Evolutionary conservation across 257 asterid species (phyloP).

Genomic region (Ehretia macrophylla): DNA sequence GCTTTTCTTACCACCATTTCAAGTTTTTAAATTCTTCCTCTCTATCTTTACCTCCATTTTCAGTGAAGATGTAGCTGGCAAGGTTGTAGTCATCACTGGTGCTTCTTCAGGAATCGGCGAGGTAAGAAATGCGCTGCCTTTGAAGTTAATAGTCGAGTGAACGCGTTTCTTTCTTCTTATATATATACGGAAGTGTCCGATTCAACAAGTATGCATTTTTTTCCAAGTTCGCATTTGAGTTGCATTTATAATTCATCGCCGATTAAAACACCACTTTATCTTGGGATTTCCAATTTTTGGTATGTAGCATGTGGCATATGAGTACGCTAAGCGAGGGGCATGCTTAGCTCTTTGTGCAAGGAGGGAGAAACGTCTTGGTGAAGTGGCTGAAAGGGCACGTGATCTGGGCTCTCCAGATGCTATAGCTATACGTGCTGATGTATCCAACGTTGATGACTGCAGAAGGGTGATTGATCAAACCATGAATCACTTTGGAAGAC

Average conservation of each 20-base stretch:
- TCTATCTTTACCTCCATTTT: slow-evolving; percentile 45
- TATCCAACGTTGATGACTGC: slow-evolving; percentile 49
- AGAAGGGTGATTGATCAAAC: slow-evolving; percentile 50
- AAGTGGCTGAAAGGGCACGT: slow-evolving; percentile 53
- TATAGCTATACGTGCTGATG: slow-evolving; percentile 50
- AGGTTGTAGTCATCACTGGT: slow-evolving; percentile 75
- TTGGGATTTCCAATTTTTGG: background rate
- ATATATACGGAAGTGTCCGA: background rate
- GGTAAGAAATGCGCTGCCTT: slow-evolving; percentile 31
- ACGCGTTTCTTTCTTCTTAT: too few species aligned
- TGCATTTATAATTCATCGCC: background rate
- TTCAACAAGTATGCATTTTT: background rate
- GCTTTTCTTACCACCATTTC: slow-evolving; percentile 60
- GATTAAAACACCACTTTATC: background rate
- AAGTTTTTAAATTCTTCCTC: slow-evolving; percentile 49
- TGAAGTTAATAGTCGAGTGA: too few species aligned
- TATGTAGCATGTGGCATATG: slow-evolving; percentile 65
- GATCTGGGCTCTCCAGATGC: slow-evolving; percentile 61
- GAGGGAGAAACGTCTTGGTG: slow-evolving; percentile 46
- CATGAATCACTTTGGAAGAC: slow-evolving; percentile 51
- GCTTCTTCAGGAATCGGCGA: slow-evolving; percentile 97
- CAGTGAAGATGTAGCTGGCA: slow-evolving; percentile 61
- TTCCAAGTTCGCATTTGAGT: background rate
- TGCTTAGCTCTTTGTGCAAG: slow-evolving; percentile 69
- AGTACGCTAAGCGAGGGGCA: slow-evolving; percentile 76